Evolutionary conservation across 2,329 filamentous ascomycete genomes (phyloP).

Genomic region (Emericellopsis atlantica): DNA sequence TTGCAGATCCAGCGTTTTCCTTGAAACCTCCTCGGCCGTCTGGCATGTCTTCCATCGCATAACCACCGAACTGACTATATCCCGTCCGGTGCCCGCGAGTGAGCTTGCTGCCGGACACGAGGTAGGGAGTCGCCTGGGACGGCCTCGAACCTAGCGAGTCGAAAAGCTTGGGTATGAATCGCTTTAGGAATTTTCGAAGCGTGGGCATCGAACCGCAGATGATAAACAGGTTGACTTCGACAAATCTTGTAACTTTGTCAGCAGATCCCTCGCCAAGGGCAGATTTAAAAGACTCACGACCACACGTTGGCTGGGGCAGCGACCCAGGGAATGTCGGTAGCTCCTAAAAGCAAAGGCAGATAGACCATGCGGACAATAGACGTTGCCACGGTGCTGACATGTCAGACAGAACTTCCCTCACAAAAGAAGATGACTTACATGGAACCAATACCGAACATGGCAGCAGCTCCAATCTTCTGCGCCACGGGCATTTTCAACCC

Average conservation of each 20-base stretch:
- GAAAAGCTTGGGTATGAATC: slow-evolving; percentile 15
- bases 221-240: slow-evolving; percentile 24
- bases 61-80: neutral
- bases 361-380: slow-evolving; percentile 7
- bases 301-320: slow-evolving; percentile 8
- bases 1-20: too few relatives aligned
- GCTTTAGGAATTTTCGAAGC: slow-evolving; percentile 18
- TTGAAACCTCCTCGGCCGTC: too few relatives aligned
- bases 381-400: neutral
- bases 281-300: slow-evolving; percentile 3
- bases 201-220: slow-evolving; percentile 25
- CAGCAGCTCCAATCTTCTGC: slow-evolving; percentile 29
- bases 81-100: neutral
- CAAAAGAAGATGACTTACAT: slow-evolving; percentile 6
- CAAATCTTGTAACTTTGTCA: slow-evolving; percentile 10
- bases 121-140: neutral
- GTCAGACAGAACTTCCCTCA: neutral
- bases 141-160: slow-evolving; percentile 1
- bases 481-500: slow-evolving; percentile 26
- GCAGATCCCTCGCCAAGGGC: neutral
- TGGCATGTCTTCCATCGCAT: too few relatives aligned
- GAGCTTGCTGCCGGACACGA: neutral
- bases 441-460: slow-evolving; percentile 29
- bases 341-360: neutral
- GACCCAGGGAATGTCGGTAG: slow-evolving; percentile 4